Conservation (phyloP, 2,329 filamentous ascomycete genomes). For the Orbilia ellipsospora region DNA sequence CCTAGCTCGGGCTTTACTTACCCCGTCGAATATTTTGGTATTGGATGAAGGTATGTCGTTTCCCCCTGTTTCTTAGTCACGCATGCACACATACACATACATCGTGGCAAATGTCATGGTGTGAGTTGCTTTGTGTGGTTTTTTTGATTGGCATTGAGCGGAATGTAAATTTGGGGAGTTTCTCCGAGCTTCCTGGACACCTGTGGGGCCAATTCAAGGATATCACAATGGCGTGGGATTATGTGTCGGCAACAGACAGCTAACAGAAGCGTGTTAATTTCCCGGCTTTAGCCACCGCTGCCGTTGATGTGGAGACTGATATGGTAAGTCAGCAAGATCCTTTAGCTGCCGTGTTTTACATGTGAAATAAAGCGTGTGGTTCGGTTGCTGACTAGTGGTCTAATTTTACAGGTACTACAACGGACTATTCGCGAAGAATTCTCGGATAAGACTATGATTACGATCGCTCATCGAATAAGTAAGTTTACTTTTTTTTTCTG, state of each 20-base stretch:
- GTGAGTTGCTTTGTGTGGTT: constrained; percentile 26
- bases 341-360: neutral
- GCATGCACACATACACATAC: neutral
- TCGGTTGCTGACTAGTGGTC: constrained; percentile 3
- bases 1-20: constrained; percentile 89
- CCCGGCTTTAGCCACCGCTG: constrained; percentile 64
- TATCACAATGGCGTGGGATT: neutral
- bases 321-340: constrained; percentile 34
- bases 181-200: constrained; percentile 11
- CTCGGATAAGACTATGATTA: constrained; percentile 93
- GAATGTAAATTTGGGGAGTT: neutral
- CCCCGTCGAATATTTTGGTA: constrained; percentile 95
- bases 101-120: neutral
- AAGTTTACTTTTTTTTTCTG: constrained; percentile 40
- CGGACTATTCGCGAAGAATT: constrained; percentile 66
- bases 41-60: constrained; percentile 88
- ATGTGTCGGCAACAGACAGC: constrained; percentile 36
- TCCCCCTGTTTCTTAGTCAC: neutral
- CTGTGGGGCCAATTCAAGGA: constrained; percentile 7
- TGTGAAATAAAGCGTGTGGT: neutral
- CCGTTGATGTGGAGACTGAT: constrained; percentile 74
- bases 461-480: constrained; percentile 93
- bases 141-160: constrained; percentile 4
- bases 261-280: constrained; percentile 41
- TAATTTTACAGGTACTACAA: constrained; percentile 39